Evolutionary conservation across 179 eudicot species (phyloP).

Genomic region (Carnegiea gigantea): DNA sequence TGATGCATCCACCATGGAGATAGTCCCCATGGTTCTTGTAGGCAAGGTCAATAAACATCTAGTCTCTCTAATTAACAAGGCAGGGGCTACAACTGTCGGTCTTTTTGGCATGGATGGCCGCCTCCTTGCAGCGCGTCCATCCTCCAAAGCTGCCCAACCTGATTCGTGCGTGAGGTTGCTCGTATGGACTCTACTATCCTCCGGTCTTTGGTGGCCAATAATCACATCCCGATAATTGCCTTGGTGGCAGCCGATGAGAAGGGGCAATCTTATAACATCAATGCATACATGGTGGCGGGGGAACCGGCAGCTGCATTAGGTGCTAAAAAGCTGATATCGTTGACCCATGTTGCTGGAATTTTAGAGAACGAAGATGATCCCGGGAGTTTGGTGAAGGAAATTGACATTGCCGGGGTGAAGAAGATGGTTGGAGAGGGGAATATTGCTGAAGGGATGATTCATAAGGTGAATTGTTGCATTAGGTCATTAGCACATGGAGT

Average conservation of each 20-base stretch:
- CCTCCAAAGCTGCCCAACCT: slow-evolving; percentile 52
- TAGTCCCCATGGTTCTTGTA: slow-evolving; percentile 81
- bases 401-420: slow-evolving; percentile 74
- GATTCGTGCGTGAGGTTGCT: slow-evolving; percentile 82
- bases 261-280: slow-evolving; percentile 13
- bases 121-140: slow-evolving; percentile 71
- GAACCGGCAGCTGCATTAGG: slow-evolving; percentile 77
- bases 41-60: slow-evolving; percentile 79
- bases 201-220: slow-evolving; percentile 49
- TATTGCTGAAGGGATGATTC: slow-evolving; percentile 92
- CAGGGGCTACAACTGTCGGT: slow-evolving; percentile 84
- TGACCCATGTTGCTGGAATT: slow-evolving; percentile 85
- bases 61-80: slow-evolving; percentile 71
- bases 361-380: slow-evolving; percentile 59
- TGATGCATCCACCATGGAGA: slow-evolving; percentile 79
- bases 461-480: slow-evolving; percentile 82
- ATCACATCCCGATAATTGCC: background rate
- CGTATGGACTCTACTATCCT: slow-evolving; percentile 61
- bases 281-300: slow-evolving; percentile 85
- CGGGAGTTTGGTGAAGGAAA: slow-evolving; percentile 62
- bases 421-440: slow-evolving; percentile 47
- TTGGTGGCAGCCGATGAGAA: background rate
- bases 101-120: slow-evolving; percentile 78
- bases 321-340: slow-evolving; percentile 72
- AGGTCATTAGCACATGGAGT: slow-evolving; percentile 83